A percentile compares a stretch with the other conserved stretches of the same genome.
Conservation (phyloP, 352 stramenopile species). For the Globisporangium middletonii region DNA sequence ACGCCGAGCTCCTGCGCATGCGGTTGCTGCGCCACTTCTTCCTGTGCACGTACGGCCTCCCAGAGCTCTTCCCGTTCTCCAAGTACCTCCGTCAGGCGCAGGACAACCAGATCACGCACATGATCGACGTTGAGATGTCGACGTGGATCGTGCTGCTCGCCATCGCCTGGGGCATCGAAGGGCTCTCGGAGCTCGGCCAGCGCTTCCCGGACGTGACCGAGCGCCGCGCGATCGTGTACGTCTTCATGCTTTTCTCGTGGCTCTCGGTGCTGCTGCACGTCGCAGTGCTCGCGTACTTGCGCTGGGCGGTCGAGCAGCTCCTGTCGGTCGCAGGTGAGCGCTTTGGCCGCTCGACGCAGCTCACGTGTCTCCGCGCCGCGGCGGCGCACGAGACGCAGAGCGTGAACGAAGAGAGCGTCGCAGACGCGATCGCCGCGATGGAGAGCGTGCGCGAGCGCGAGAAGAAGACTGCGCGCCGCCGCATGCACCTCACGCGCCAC, state of each 20-base stretch:
- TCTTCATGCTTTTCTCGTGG: slow-evolving; percentile 34
- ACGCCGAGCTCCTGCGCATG: slow-evolving; percentile 19
- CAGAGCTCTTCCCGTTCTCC: slow-evolving; percentile 57
- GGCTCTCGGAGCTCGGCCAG: slow-evolving; percentile 10
- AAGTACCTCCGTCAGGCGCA: slow-evolving; percentile 73
- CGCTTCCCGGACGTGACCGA: slow-evolving; percentile 13
- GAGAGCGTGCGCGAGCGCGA: slow-evolving; percentile 13
- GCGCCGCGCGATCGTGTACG: slow-evolving; percentile 26
- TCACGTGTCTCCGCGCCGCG: slow-evolving; percentile 18
- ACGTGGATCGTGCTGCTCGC: slow-evolving; percentile 54
- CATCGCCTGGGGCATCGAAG: slow-evolving; percentile 38
- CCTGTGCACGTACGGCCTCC: slow-evolving; percentile 31
- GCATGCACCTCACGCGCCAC: slow-evolving; percentile 4
- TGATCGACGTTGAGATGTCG: slow-evolving; percentile 71
- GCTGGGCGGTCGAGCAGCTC: slow-evolving; percentile 19
- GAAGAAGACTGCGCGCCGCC: slow-evolving; percentile 1
- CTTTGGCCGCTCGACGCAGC: slow-evolving; percentile 5
- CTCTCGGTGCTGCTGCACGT: slow-evolving; percentile 29
- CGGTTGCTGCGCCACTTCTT: slow-evolving; percentile 45
- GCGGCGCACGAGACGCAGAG: slow-evolving; percentile 14
- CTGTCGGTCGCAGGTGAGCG: slow-evolving; percentile 20
- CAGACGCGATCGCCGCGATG: slow-evolving; percentile 23
- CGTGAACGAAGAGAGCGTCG: slow-evolving; percentile 14
- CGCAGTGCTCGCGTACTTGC: slow-evolving; percentile 34
- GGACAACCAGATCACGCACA: slow-evolving; percentile 73